These are phyloP conservation scores for Arachnomyces sp. DNA, from an alignment of 2,329 filamentous ascomycete genomes.

Conservation along the genomic window DNA sequence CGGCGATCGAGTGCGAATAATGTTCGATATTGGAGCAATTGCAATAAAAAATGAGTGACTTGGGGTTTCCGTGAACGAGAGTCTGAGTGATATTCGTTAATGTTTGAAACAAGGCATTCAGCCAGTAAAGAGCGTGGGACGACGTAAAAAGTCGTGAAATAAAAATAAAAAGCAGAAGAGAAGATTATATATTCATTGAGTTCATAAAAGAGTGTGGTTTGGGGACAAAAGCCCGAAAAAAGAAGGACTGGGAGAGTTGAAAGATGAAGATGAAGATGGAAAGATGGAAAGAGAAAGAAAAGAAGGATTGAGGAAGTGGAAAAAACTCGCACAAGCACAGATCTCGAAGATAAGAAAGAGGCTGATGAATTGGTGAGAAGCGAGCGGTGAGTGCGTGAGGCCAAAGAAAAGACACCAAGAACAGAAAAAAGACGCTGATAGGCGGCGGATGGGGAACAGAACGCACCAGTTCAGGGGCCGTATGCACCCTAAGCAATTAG, in stretches of 20 bases:
- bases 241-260: slow-evolving; percentile 3
- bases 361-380: no score
- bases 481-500: no score
- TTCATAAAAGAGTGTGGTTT: slow-evolving; percentile 3
- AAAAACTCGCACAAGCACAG: background rate
- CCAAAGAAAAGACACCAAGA: no score
- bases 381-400: no score
- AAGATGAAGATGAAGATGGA: background rate
- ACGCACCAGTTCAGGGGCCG: no score
- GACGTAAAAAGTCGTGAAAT: slow-evolving; percentile 5
- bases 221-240: background rate
- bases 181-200: background rate
- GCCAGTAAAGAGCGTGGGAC: slow-evolving; percentile 5
- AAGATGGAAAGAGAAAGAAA: background rate
- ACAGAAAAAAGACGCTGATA: no score
- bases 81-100: no score
- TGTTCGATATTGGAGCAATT: slow-evolving; percentile 4
- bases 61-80: background rate
- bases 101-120: slow-evolving; percentile 5
- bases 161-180: slow-evolving; percentile 5
- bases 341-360: no score
- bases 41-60: slow-evolving; percentile 7
- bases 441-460: no score
- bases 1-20: background rate
- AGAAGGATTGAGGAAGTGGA: slow-evolving; percentile 1